Conservation (phyloP, 208 protist species). For the Leishmania tarentolae region DNA sequence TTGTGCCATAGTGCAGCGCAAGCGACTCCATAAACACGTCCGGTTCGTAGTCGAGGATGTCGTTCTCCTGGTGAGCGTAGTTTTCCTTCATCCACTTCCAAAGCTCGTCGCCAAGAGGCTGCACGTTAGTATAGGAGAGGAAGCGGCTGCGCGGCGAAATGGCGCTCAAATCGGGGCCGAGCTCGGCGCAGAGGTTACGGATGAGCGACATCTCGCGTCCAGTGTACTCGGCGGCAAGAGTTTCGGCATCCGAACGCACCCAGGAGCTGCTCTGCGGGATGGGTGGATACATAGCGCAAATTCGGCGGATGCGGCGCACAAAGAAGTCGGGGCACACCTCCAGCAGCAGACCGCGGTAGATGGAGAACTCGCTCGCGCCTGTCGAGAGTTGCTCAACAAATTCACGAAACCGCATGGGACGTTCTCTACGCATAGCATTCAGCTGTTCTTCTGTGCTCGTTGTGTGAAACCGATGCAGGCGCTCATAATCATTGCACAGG, state of each 20-base stretch:
- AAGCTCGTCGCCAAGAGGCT: constrained; percentile 44
- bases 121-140: constrained; percentile 54
- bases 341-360: constrained; percentile 44
- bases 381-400: constrained; percentile 27
- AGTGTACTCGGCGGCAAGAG: constrained; percentile 36
- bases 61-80: constrained; percentile 31
- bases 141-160: constrained; percentile 52
- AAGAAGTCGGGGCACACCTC: constrained; percentile 51
- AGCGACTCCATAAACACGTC: constrained; percentile 62
- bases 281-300: constrained; percentile 37
- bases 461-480: constrained; percentile 16
- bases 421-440: neutral
- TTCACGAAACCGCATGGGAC: constrained; percentile 7
- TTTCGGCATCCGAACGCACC: constrained; percentile 25
- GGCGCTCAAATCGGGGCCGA: constrained; percentile 61
- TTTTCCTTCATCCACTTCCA: constrained; percentile 27
- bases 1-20: constrained; percentile 32
- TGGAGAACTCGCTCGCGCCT: constrained; percentile 40
- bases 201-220: constrained; percentile 62
- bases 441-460: constrained; percentile 10
- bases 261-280: constrained; percentile 30
- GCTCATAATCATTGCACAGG: constrained; percentile 33
- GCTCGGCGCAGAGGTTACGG: constrained; percentile 48
- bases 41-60: constrained; percentile 65
- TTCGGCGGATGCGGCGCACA: constrained; percentile 33